Evolutionary conservation across 768 basidiomycete genomes (phyloP).

Genomic region (Xerocomus brunneocitrinus): DNA sequence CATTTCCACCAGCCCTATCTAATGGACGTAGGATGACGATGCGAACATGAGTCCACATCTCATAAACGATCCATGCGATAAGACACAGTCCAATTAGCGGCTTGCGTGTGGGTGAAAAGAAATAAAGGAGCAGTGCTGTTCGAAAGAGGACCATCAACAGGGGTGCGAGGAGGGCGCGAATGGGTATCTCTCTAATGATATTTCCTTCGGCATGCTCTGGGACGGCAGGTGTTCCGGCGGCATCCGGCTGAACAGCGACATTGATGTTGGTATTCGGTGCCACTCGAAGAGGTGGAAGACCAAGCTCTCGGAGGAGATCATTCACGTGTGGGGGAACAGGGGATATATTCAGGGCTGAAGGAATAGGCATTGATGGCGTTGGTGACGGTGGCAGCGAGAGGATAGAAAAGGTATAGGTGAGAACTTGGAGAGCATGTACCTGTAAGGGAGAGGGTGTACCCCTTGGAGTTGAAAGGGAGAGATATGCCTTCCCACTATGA

Average conservation of each 20-base stretch:
- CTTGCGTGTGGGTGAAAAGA: constrained; percentile 70
- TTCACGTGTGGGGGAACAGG: constrained; percentile 52
- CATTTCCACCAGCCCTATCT: constrained; percentile 30
- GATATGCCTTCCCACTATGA: constrained; percentile 39
- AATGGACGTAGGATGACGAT: constrained; percentile 37
- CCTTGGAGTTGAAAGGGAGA: constrained; percentile 44
- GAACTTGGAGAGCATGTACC: constrained; percentile 44
- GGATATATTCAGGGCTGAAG: constrained; percentile 19
- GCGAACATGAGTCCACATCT: constrained; percentile 69
- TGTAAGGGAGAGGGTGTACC: constrained; percentile 55
- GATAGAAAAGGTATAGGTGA: constrained; percentile 45
- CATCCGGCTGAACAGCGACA: constrained; percentile 15
- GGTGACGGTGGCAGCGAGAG: constrained; percentile 50
- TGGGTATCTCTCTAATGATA: constrained; percentile 49
- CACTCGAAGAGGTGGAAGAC: constrained; percentile 48
- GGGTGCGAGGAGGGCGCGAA: constrained; percentile 66
- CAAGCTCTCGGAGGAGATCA: constrained; percentile 59
- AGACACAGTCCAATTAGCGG: constrained; percentile 66
- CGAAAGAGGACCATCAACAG: constrained; percentile 65
- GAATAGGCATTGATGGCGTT: constrained; percentile 26
- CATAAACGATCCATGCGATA: constrained; percentile 67
- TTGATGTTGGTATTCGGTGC: constrained; percentile 26
- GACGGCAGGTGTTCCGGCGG: constrained; percentile 14
- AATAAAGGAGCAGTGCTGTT: constrained; percentile 65
- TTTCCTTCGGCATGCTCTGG: constrained; percentile 30